Base-by-base conservation (phyloP, 345 rosid species). In the Viola odorata region DNA sequence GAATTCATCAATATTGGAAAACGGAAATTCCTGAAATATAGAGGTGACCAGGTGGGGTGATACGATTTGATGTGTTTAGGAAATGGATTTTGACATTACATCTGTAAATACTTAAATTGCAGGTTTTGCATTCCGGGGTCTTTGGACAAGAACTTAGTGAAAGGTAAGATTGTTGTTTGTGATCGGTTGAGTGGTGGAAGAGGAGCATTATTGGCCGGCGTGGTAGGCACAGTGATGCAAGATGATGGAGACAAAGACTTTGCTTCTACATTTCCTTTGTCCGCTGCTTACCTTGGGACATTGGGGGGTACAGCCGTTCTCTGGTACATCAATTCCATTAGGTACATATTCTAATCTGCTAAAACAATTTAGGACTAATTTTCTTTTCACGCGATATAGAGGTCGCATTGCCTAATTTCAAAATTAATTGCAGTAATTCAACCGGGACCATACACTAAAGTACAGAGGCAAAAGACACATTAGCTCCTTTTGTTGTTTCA, bases 101-200 rank as follows among this genome's bases (percentile, higher is more conserved):
- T 42, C 45, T 42, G 1, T 42, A 6, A 6, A 1, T 42, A 42
- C 1, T 6, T 40, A 9, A 59, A 61, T 44, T 50, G 53, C 68
- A 69, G 75, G 38, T 55, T 15, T 32, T 78, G 82, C 64, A 3
- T 0, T 0, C 3, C 5, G 6, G 37, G 57, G 37, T 65, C 77
- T 0, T 12, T 78, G 66, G 60, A 75, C 50, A 8, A 12, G 8
- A 64, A 41, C 6, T 38, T 69, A 36, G 83, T 75, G 53, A 61
- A 73, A 42, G 83, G 80, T 1, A 75, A 73, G 61, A 67, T 75
- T 8, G 72, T 79, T 48, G 36, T 79, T 36, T 79, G 80, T 45
- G 76, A 73, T 41, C 1, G 12, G 2, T 12, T 38, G 15, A 4
- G 0, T 37, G 2, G 11, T 3, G 55, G 75, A 7, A 13, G 45